Evolutionary conservation across 768 basidiomycete species (phyloP), one percentile per base, ranked within the genome.

Genomic region (Polyporus arcularius): DNA sequence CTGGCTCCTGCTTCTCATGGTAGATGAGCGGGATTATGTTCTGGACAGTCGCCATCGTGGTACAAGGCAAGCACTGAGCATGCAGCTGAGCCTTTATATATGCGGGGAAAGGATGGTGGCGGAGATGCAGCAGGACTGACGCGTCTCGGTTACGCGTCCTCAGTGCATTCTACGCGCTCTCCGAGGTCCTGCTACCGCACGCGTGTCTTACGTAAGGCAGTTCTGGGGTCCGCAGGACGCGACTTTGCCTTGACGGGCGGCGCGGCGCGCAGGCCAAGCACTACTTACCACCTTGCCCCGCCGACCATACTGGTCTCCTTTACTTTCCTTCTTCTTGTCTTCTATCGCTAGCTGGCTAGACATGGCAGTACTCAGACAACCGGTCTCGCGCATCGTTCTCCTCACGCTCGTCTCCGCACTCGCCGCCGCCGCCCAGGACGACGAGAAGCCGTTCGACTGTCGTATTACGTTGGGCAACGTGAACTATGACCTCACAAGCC

Each of bases 1-100:
- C 90, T 58, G 75, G 64, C 70, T 92, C 82, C 72, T 94, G 92
- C 62, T 72, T 82, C 70, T 94, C 91, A 72, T 92, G 90, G 71
- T 93, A 93, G 58, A 94, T 88, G 10, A 80, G 70, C 8, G 78
- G 70, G 12, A 78, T 65, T 10, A 93, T 78, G 31, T 65, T 67
- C 65, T 89, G 83, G 40, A 89, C 75, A 52, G 81, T 80, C 31
- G 85, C 78, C 88, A 90, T 90, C 55, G 58, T 67, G 61, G 60
- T 38, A 10, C n/a, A 16, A 5, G 31, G 12, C 16, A 1, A 26
- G 6, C 4, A 32, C 1, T 21, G 15, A 32, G 43, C 15, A 10
- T 26, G 18, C 10, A 4, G 21, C 4, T 21, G 35, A 2, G 45
- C 4, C 10, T 46, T 32, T 57, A 42, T 45, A 28, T 30, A 35